Evolutionary conservation across 2,329 filamentous ascomycete species (phyloP), one percentile per base, ranked within the genome.

Genomic region (Penicillium concentricum): DNA sequence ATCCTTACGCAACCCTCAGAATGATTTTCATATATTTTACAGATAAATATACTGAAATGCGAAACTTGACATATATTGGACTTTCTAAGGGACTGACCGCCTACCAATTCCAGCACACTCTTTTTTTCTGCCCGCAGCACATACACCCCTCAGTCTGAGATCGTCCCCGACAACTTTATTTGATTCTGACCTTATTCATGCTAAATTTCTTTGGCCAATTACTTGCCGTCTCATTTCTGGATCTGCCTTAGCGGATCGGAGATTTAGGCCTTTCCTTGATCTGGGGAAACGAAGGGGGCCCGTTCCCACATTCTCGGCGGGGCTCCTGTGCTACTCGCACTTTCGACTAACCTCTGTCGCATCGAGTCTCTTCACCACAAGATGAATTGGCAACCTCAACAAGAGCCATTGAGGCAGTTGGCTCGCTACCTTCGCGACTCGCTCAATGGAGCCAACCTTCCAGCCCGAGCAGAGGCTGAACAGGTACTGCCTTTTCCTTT

Each of bases 341-440:
- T 66, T 66, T 67, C 20, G 42, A 52, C 54, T 51, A 44, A 57
- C 48, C 41, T 50, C 60, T 42, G 59, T 65, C 58, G 63, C 62
- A 57, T 49, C 51, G 34, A 61, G 53, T 61, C 58, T 38, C 59
- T 55, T 58, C 55, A 62, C 56, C 43, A 44, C 60, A 66, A 60
- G 73, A 97, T 96, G 92, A 85, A 88, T 76, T 99, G 94, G 94
- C 90, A 96, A 80, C 94, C 94, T 61, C 82, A 90, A 70, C 85
- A 88, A 69, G 90, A 92, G 82, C 91, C 89, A 74, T 82, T 99
- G 81, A 84, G 84, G 82, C 92, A 97, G 83, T 86, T 99, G 64
- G 89, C 91, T 66, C 85, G 87, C 71, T 97, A 87, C 77, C 85
- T 99, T 71, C 91, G 88, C 78, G 92, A 97, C 79, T 97, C 94